A percentile compares a stretch with the other conserved stretches of the same genome.
phyloP scores from a whole-genome alignment of 2,329 filamentous ascomycete species.

The Fusarium globosum region DNA sequence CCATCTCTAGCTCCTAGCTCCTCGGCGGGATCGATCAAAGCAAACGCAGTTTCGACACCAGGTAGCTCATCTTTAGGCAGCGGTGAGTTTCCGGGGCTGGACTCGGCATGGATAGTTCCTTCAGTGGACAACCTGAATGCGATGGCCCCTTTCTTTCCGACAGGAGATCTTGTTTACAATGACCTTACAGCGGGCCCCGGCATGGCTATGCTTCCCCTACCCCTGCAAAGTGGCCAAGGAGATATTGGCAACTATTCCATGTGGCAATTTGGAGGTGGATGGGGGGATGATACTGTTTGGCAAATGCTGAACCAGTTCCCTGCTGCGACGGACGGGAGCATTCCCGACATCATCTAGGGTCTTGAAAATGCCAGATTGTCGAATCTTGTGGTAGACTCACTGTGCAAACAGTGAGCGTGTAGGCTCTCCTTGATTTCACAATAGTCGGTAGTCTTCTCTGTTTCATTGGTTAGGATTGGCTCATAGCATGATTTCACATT shows the following conservation, averaged over 20 bases:
- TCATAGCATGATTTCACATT: neutral
- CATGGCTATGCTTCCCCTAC: slow-evolving; percentile 39
- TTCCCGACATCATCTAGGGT: slow-evolving; percentile 2
- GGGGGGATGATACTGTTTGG: slow-evolving; percentile 67
- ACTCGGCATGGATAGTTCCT: slow-evolving; percentile 55
- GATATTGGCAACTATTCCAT: slow-evolving; percentile 24
- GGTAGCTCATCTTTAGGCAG: slow-evolving; percentile 14
- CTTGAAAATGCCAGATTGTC: neutral
- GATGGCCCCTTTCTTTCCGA: slow-evolving; percentile 67
- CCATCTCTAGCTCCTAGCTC: slow-evolving; percentile 9
- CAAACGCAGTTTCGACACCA: slow-evolving; percentile 28
- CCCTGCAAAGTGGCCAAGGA: slow-evolving; percentile 1
- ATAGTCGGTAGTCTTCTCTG: neutral
- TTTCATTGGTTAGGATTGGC: neutral
- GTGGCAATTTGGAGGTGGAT: slow-evolving; percentile 68
- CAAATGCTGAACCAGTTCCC: slow-evolving; percentile 64
- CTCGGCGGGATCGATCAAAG: neutral
- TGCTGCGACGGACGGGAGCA: slow-evolving; percentile 35
- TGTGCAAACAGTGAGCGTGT: neutral
- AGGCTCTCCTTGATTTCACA: neutral
- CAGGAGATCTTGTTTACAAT: slow-evolving; percentile 67
- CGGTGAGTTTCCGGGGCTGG: slow-evolving; percentile 13
- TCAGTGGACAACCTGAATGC: slow-evolving; percentile 60
- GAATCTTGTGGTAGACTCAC: neutral
- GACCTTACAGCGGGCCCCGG: slow-evolving; percentile 60